phyloP scores from a whole-genome alignment of 495 filamentous ascomycete genomes.

The Podospora tetraspora region DNA sequence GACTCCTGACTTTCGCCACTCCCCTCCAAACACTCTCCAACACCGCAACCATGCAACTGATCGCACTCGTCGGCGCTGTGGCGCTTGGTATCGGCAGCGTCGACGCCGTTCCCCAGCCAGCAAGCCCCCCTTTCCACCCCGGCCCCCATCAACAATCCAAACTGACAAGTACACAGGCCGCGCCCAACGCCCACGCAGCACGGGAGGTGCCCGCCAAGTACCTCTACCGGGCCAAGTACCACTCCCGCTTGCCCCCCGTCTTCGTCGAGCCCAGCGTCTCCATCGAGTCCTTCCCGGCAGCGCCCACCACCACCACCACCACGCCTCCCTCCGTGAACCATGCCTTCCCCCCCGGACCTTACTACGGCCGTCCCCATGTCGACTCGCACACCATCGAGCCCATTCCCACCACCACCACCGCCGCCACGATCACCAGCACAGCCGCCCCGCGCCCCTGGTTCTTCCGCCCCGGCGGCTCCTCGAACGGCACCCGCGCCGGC shows the following conservation, averaged over 20 bases:
- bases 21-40: background rate
- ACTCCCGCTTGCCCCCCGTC: slow-evolving; percentile 8
- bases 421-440: background rate
- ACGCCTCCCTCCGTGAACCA: background rate
- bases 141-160: background rate
- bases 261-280: background rate
- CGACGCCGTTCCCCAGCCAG: slow-evolving; percentile 4
- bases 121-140: background rate
- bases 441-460: background rate
- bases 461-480: background rate
- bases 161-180: background rate
- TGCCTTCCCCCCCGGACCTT: background rate
- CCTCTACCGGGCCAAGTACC: slow-evolving; percentile 6
- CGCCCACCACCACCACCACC: background rate
- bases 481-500: background rate
- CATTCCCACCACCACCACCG: background rate
- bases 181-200: background rate
- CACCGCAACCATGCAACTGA: slow-evolving; percentile 15
- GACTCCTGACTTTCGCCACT: background rate
- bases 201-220: background rate
- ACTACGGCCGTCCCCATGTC: background rate
- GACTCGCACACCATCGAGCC: background rate
- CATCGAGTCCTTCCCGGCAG: background rate
- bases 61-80: slow-evolving; percentile 14
- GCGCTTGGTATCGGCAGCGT: slow-evolving; percentile 14